phyloP scores from a whole-genome alignment of 139 green algal species.

The Tetraselmis striata region DNA sequence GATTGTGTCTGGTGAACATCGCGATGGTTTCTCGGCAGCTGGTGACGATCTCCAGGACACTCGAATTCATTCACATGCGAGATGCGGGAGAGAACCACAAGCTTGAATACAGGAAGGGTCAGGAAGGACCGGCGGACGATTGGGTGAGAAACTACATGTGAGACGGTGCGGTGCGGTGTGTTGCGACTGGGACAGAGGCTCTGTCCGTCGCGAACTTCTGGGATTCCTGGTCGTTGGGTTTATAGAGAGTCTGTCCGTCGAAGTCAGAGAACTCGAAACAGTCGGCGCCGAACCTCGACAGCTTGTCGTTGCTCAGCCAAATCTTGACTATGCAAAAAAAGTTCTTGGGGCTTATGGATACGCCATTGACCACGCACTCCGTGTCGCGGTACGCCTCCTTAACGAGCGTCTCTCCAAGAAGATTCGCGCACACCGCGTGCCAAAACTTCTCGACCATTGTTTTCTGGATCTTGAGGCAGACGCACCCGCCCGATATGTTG shows the following conservation, averaged over 20 bases:
- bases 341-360: slow-evolving; percentile 12
- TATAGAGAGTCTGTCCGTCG: background rate
- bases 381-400: background rate
- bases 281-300: background rate
- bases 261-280: background rate
- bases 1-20: too few species aligned
- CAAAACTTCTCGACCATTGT: background rate
- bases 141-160: too few species aligned
- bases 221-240: background rate
- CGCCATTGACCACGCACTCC: slow-evolving; percentile 4
- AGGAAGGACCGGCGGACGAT: too few species aligned
- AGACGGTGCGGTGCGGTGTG: too few species aligned
- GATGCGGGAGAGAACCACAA: too few species aligned
- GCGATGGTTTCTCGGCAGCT: too few species aligned
- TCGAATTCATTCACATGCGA: too few species aligned
- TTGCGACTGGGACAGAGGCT: too few species aligned
- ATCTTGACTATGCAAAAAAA: slow-evolving; percentile 15
- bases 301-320: slow-evolving; percentile 1
- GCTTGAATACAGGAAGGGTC: too few species aligned
- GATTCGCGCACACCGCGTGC: background rate
- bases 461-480: slow-evolving; percentile 6
- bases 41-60: too few species aligned
- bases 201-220: background rate
- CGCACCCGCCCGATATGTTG: slow-evolving; percentile 16
- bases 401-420: slow-evolving; percentile 6